phyloP scores from a whole-genome alignment of 208 protist species.

The Perkinsela sp. region DNA sequence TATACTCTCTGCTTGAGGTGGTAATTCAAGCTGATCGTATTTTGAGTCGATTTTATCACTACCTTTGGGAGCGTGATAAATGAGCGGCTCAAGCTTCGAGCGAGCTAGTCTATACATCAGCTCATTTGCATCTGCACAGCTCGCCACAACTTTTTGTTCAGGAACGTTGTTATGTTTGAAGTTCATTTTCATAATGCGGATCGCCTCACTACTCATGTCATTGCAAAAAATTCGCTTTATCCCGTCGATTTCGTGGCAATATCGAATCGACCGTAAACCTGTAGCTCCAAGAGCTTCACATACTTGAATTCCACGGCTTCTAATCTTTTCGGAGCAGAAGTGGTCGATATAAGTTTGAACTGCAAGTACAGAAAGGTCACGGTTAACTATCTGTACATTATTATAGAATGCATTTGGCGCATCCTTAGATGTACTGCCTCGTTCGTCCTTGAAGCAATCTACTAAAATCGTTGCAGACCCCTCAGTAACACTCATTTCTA shows the following conservation, averaged over 20 bases:
- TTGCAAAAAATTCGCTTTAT: conserved; percentile 89
- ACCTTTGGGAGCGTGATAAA: no score
- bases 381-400: conserved; percentile 85
- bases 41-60: no score
- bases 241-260: conserved; percentile 79
- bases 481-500: no score
- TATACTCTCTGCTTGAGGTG: conserved; percentile 20
- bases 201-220: conserved; percentile 77
- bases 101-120: conserved; percentile 4
- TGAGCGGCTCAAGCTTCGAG: conserved; percentile 1
- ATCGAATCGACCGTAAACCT: conserved; percentile 84
- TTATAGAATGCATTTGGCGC: conserved; percentile 84
- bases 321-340: conserved; percentile 6
- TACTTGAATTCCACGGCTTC: conserved; percentile 53
- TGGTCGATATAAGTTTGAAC: conserved; percentile 45
- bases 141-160: conserved; percentile 26
- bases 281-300: conserved; percentile 90
- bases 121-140: conserved; percentile 28
- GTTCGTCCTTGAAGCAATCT: no score
- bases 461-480: no score
- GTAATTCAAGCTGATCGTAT: no score
- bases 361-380: conserved; percentile 80
- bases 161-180: conserved; percentile 72
- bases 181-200: conserved; percentile 78
- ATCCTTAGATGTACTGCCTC: no score